Evolutionary conservation across 495 filamentous ascomycete genomes (phyloP).

Genomic region (Neohortaea acidophila): DNA sequence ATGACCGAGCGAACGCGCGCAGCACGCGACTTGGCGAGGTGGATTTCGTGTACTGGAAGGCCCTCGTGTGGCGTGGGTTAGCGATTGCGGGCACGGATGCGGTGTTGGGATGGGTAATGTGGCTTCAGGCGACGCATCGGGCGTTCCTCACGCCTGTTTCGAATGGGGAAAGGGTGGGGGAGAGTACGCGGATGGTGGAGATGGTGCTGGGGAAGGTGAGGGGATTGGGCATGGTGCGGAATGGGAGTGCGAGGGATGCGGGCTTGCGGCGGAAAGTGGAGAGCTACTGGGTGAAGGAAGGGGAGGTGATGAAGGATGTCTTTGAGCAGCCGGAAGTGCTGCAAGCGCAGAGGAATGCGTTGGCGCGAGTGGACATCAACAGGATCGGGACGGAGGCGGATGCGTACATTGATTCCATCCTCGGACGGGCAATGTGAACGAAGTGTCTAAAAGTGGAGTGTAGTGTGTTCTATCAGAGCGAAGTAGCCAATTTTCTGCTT

Average conservation of each 20-base stretch:
- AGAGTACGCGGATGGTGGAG: slow-evolving; percentile 30
- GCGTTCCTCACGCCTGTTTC: slow-evolving; percentile 40
- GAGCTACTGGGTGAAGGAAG: slow-evolving; percentile 41
- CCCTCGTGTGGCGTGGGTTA: slow-evolving; percentile 43
- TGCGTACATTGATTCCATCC: slow-evolving; percentile 35
- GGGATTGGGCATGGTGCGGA: slow-evolving; percentile 39
- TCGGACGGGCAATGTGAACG: too few relatives aligned
- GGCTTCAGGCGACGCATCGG: slow-evolving; percentile 62
- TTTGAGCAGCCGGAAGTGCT: slow-evolving; percentile 41
- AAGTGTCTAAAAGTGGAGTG: too few relatives aligned
- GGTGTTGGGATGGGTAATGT: slow-evolving; percentile 47
- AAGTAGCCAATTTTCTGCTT: too few relatives aligned
- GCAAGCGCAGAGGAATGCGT: slow-evolving; percentile 35
- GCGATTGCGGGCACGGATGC: slow-evolving; percentile 46
- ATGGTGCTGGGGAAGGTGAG: slow-evolving; percentile 36
- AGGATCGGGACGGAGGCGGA: slow-evolving; percentile 41
- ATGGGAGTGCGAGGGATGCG: slow-evolving; percentile 42
- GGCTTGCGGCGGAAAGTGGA: slow-evolving; percentile 39
- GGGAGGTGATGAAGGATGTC: slow-evolving; percentile 22
- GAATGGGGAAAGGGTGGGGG: slow-evolving; percentile 34
- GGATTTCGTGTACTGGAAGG: slow-evolving; percentile 52
- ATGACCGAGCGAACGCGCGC: slow-evolving; percentile 42
- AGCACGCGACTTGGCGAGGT: slow-evolving; percentile 43
- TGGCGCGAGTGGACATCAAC: slow-evolving; percentile 35
- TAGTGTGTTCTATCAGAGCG: too few relatives aligned